Conservation (phyloP, 2,329 filamentous ascomycete genomes). For the Epichloe uncinata region DNA sequence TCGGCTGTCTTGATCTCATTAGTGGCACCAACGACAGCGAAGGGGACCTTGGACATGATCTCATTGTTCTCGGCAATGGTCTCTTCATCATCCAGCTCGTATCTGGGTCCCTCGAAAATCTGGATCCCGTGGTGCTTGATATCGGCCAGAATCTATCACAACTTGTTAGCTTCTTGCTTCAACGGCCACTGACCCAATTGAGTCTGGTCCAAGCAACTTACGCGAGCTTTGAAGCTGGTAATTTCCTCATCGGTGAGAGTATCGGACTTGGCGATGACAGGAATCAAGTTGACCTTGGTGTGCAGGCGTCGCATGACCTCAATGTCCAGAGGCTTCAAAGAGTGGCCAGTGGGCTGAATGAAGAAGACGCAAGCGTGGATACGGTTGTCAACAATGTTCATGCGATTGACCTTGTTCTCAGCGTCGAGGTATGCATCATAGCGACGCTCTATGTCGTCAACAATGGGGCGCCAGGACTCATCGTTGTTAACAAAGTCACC, state of each 20-base stretch:
- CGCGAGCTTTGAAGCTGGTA: conserved; percentile 83
- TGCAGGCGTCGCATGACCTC: conserved; percentile 99
- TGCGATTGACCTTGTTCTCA: conserved; percentile 99
- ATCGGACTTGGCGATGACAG: conserved; percentile 97
- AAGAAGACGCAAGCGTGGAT: conserved; percentile 99
- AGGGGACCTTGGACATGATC: conserved; percentile 99
- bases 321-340: conserved; percentile 94
- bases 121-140: conserved; percentile 96
- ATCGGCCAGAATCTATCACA: conserved; percentile 73
- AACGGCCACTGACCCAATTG: background rate
- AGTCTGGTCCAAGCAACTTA: conserved; percentile 35
- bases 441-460: conserved; percentile 98
- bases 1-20: conserved; percentile 84
- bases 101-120: conserved; percentile 96
- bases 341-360: conserved; percentile 97
- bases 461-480: conserved; percentile 96
- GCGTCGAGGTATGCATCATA: conserved; percentile 97
- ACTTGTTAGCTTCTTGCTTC: conserved; percentile 6
- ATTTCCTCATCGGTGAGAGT: conserved; percentile 97
- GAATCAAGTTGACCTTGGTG: conserved; percentile 99
- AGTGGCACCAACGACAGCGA: conserved; percentile 94
- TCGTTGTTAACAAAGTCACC: conserved; percentile 99
- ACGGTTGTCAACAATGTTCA: conserved; percentile 99
- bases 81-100: conserved; percentile 98
- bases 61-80: conserved; percentile 99